Evolutionary conservation across 2,329 filamentous ascomycete species (phyloP).

Genomic region (Monosporascus sp.): DNA sequence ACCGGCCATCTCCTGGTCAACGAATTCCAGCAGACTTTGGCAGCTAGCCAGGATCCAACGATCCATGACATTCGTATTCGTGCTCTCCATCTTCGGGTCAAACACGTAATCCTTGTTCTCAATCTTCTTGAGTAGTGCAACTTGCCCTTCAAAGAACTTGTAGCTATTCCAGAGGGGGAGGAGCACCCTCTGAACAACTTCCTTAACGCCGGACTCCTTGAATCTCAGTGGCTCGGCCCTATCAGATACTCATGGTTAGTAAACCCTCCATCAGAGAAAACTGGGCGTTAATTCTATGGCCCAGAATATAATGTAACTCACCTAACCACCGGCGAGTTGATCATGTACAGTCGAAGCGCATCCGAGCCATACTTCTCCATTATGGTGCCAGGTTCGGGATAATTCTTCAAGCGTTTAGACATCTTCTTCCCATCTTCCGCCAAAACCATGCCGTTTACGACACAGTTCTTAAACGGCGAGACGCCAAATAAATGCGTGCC

Average conservation of each 20-base stretch:
- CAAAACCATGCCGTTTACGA: conserved; percentile 92
- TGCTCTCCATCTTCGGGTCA: conserved; percentile 67
- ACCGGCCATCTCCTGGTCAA: conserved; percentile 86
- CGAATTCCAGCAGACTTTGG: conserved; percentile 84
- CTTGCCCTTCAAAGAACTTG: conserved; percentile 92
- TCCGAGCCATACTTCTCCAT: conserved; percentile 89
- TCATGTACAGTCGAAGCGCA: conserved; percentile 88
- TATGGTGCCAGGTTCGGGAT: conserved; percentile 78
- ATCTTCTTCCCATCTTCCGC: conserved; percentile 98
- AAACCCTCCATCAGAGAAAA: too few relatives aligned
- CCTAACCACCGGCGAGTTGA: conserved; percentile 88
- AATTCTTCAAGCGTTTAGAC: conserved; percentile 96
- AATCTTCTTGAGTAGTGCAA: conserved; percentile 79
- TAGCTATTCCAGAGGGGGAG: conserved; percentile 94
- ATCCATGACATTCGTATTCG: conserved; percentile 90
- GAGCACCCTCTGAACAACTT: conserved; percentile 87
- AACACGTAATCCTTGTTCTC: conserved; percentile 72
- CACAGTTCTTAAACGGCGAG: conserved; percentile 88
- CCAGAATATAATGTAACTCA: too few relatives aligned
- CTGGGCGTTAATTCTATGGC: too few relatives aligned
- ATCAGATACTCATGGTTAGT: too few relatives aligned
- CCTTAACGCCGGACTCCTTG: conserved; percentile 88
- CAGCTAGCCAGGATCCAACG: conserved; percentile 91
- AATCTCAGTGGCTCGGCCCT: conserved; percentile 83
- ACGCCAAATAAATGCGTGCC: conserved; percentile 82